Base-by-base conservation (phyloP, 257 asterid species). In the Solanum appendiculatum region DNA sequence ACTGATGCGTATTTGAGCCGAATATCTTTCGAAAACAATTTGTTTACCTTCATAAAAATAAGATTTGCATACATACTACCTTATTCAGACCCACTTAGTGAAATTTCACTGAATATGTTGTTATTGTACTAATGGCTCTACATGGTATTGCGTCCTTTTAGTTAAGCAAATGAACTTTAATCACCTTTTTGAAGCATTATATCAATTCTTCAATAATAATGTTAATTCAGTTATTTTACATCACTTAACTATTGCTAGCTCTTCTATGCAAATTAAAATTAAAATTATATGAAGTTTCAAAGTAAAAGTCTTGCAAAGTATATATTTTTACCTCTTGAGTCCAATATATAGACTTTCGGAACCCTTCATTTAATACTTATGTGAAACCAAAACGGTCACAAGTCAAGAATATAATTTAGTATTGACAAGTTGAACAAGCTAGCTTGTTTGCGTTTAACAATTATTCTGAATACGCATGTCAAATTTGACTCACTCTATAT, bases 51-150 rank as follows among this genome's bases (percentile, higher is more conserved):
- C 13, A 46, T 1, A 2, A 46, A 46, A 46, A 14, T 46, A 54
- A 54, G n/a, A 0, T 54, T 1, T 0, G 3, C n/a, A 51, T 51
- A 51, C n/a, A 18, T 51, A 16, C 4, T 54, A 54, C 0, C 0
- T 4, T 54, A 54, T 9, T 3, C 4, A 54, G 1, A 54, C 1
- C 1, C 10, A 54, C 4, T 7, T 54, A 54, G 0, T 54, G 10
- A 0, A 6, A 18, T 6, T 54, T 54, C 10, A 18, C 63, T 54
- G 63, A 0, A 54, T 54, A 54, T 18, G n/a, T 54, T 54, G n/a
- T 6, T 54, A 1, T 6, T 16, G n/a, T 54, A 16, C 4, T 51
- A 9, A 21, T 74, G 31, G 34, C 23, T 12, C 1, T 37, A 39
- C 39, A 18, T 23, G 21, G 8, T 74, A 40, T 39, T 40, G 13